These are phyloP conservation scores for Lasiodiplodia citricola DNA, from an alignment of 2,329 filamentous ascomycete genomes.

Conservation along the genomic window DNA sequence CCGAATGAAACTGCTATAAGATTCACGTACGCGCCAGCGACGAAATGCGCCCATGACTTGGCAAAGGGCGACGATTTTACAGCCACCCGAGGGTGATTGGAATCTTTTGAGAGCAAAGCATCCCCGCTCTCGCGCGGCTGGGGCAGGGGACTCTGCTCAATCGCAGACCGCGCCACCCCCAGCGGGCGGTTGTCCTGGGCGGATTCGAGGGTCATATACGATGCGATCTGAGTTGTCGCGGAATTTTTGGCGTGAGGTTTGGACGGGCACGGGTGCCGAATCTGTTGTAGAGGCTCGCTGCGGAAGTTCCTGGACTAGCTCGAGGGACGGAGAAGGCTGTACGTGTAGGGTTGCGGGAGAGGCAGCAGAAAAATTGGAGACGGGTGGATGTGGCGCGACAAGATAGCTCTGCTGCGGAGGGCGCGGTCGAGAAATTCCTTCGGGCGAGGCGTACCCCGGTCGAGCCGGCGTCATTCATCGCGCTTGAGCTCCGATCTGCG, in stretches of 20 bases:
- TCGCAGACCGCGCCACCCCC: slow-evolving; percentile 35
- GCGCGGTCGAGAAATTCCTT: slow-evolving; percentile 20
- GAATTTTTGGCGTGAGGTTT: not conserved
- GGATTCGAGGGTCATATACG: slow-evolving; percentile 44
- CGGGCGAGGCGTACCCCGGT: slow-evolving; percentile 4
- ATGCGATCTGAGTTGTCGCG: not conserved
- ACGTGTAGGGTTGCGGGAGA: not conserved
- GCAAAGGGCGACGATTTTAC: slow-evolving; percentile 50
- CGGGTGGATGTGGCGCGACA: not conserved
- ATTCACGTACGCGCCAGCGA: slow-evolving; percentile 77
- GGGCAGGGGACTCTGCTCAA: slow-evolving; percentile 38
- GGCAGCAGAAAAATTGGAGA: not conserved
- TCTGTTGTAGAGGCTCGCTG: not conserved
- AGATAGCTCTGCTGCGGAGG: not conserved
- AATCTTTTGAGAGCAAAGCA: slow-evolving; percentile 53
- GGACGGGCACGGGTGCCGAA: not conserved
- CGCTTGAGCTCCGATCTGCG: slow-evolving; percentile 6
- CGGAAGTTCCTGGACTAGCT: not conserved
- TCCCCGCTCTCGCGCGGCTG: slow-evolving; percentile 69
- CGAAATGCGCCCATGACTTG: slow-evolving; percentile 90
- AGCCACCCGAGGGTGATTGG: slow-evolving; percentile 47
- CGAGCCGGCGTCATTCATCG: slow-evolving; percentile 8
- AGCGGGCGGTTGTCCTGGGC: slow-evolving; percentile 38
- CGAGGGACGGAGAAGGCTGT: not conserved
- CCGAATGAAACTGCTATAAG: slow-evolving; percentile 29